Evolutionary conservation across 208 protist species (phyloP), one percentile per base, ranked within the genome.

Genomic region (Trypanosoma congolense): DNA sequence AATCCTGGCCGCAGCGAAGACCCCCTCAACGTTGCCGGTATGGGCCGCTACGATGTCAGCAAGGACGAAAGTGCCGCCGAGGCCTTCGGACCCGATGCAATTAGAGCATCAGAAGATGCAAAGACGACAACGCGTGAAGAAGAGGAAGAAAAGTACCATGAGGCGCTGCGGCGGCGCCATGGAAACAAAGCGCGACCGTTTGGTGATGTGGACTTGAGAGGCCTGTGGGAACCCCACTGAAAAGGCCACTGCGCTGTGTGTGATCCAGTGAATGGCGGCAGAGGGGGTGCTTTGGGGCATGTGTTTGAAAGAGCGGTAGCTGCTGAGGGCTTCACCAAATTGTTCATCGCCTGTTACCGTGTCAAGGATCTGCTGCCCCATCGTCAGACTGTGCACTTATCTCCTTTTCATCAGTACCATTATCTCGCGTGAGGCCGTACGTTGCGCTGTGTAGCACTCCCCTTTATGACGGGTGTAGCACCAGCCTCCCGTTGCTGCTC

Each of bases 131-230:
- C 52, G 3, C 75, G 86, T 62, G 63, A 66, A 49, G 78, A 91
- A 65, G 63, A 66, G 53, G 78, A 91, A 69, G 76, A 56, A 12
- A 77, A 82, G 55, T 87, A 87, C 51, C 83, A 91, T 41, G 72
- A 76, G 36, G 73, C 80, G 16, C 65, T 90, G 40, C 82, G 87
- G n/a, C 78, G 74, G 2, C 77, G 80, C 18, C 87, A 91, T 51
- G 80, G 80, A 0, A 48, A 79, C 36, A 83, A 83, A 35, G 86
- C 81, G 6, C 62, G 74, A 14, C 81, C 80, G 28, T 93, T 93
- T 54, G 77, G 71, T 24, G 86, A 93, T 35, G 64, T 73, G 18
- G 81, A 90, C 36, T 68, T 93, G 14, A 43, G 58, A 3, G 86
- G 80, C 31, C 56, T 90, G 45, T 93, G 86, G 86, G 72, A 77